Base-by-base conservation (phyloP, 192 early-diverging fungal species). In the Geranomyces michiganensis region DNA sequence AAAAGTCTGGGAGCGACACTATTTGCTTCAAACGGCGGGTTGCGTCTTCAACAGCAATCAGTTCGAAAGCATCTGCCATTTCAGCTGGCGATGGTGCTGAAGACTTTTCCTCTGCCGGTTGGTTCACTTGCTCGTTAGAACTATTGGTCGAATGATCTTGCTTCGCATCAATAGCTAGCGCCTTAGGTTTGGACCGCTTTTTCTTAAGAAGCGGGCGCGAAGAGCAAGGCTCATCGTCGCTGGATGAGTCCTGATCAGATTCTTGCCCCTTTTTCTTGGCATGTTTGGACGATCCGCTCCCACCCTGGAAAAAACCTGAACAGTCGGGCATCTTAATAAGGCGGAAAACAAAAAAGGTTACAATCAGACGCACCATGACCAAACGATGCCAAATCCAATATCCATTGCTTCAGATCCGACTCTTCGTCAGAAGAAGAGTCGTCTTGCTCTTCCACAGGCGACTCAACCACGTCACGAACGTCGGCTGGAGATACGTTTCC, bases 11-110 rank as follows among this genome's bases (percentile, higher is more conserved):
- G n/a, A 73, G 60, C 15, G 56, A 49, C 7, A 72, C 66, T 21
- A 78, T 78, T 48, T 73, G 71, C 56, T 69, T 78, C 12, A 78
- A 26, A 10, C 76, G 27, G 26, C 24, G 10, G 19, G 67, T 62
- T 5, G 76, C 76, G 53, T 78, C 76, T 19, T 72, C 71, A 1
- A 70, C 76, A 3, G 76, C 76, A 62, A 78, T 78, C 13, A 47
- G 32, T 59, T 58, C 72, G 58, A 78, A 78, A n/a, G 70, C 70
- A 36, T 24, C 43, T 1, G 60, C 47, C 60, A 64, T 27, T 26
- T 24, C 48, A 21, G 60, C 21, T 26, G 31, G 24, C 10, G 31
- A 2, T 13, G 31, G 60, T 17, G 51, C 51, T 53, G 3, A 17
- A 6, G 51, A 27, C 30, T 56, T 56, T 29, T 56, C 55, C 19